Evolutionary conservation across 495 filamentous ascomycete genomes (phyloP), one percentile per base, ranked within the genome.

Genomic region (Astrothelium subdiscretum): DNA sequence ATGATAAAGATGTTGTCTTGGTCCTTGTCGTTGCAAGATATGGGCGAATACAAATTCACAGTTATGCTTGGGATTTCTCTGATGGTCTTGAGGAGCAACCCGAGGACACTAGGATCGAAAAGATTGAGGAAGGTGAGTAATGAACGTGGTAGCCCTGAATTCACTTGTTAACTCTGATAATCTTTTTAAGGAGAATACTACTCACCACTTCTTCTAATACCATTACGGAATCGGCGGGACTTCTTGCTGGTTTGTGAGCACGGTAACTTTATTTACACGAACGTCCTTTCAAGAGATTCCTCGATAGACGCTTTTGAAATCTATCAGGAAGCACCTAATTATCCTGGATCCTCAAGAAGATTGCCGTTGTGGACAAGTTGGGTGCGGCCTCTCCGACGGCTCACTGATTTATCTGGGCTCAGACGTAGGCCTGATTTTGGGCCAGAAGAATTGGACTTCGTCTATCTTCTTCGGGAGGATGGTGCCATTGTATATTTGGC

Each of bases 31-130:
- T 90, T 18, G 77, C 85, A 29, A 79, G 79, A 60, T 78, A 79
- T 31, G 76, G 81, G 26, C 77, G 77, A 32, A 88, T 86, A 26
- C 79, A 80, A 62, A 78, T 91, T 64, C 72, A 86, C 31, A 78
- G 84, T 35, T 95, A 88, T 67, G 87, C 91, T 59, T 97, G 92
- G 92, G 80, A 85, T 59, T 66, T 78, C 68, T 68, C 71, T 52
- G 61, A 72, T 68, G 66, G 72, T 57, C 62, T 72, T 26, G 48
- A 29, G 29, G 22, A 54, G 24, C 20, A 11, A 2, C 48, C 48
- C 11, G 66, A 68, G 38, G 29, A 60, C 11, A 31, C 59, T 4
- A 64, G 35, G 27, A 69, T 58, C 10, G 59, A 62, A 22, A 65
- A 62, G 4, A 58, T 65, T 12, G 60, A 51, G 20, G 61, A 65